Base-by-base conservation (phyloP, 2,329 filamentous ascomycete genomes). In the Drechslera avenae region DNA sequence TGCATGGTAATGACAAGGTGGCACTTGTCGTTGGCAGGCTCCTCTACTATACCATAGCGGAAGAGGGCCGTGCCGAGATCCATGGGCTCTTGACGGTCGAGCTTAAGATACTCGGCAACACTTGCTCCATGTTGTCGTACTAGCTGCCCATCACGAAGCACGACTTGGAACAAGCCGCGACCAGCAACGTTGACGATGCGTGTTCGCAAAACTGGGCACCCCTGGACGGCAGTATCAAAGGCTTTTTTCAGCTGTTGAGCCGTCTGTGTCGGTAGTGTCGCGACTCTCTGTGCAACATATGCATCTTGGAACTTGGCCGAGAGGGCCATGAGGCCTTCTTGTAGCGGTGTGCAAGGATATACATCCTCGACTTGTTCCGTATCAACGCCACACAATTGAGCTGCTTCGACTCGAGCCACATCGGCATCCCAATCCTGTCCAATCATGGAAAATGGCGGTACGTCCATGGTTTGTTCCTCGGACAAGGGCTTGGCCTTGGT, bases 1-100 rank as follows among this genome's bases (percentile, higher is more conserved):
- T 82, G 80, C 42, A 80, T 74, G 0, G 77, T 78, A 69, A 78
- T 79, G 3, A 80, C 72, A 14, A 83, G 77, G 55, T 78, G 74
- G 2, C 58, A 58, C 18, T 64, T 65, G 16, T 61, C 62, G 18
- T 37, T 60, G 17, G 40, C 57, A 4, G 44, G 32, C 19, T 67
- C 50, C 13, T 56, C 64, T 4, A 75, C 55, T 7, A 78, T 57
- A 9, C 68, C 74, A 40, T 72, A 75, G 12, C 73, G 68, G 42
- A 73, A 69, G 0, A 79, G 60, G 7, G 63, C 61, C 18, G 66
- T 62, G 2, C 76, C 76, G 5, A 77, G 68, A n/a, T 69, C 71
- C 70, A 77, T 76, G 1, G 60, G 51, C 14, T 69, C 63, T 6
- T 63, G 58, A 7, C 65, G 65, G 44, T 76, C 73, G 1, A 59